A percentile compares a stretch with the other conserved stretches of the same genome.
These are phyloP conservation scores for Mimosa bimucronata DNA, from an alignment of 306 rosid genomes.

Conservation along the genomic window DNA sequence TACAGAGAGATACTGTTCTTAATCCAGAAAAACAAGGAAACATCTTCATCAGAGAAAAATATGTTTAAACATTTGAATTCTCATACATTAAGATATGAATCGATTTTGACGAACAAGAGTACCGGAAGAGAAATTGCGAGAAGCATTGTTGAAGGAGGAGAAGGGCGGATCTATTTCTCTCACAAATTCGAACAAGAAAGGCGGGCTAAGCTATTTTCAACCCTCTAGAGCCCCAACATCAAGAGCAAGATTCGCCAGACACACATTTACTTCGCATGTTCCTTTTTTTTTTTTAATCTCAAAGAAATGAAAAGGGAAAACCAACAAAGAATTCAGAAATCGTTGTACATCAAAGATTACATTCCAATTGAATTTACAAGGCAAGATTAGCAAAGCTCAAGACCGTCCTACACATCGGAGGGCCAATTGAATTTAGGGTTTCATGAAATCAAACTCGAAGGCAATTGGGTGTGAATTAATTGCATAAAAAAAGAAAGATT, in stretches of 20 bases:
- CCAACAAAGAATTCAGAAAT: slow-evolving; percentile 1
- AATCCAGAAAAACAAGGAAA: neutral
- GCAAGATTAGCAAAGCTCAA: neutral
- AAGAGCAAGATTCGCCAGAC: slow-evolving; percentile 23
- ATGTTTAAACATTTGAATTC: neutral
- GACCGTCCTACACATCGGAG: neutral
- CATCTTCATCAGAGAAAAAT: neutral
- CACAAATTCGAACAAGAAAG: slow-evolving; percentile 23
- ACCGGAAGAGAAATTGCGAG: slow-evolving; percentile 27
- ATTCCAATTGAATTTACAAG: neutral
- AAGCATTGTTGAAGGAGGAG: slow-evolving; percentile 4
- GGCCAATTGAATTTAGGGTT: slow-evolving; percentile 26
- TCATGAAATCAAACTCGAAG: slow-evolving; percentile 20
- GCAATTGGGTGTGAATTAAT: slow-evolving; percentile 16
- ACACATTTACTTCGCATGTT: slow-evolving; percentile 5
- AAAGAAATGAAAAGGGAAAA: neutral
- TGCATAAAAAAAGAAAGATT: slow-evolving; percentile 8
- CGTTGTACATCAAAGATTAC: slow-evolving; percentile 42
- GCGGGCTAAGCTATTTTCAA: slow-evolving; percentile 9
- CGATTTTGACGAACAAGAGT: neutral
- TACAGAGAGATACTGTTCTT: neutral
- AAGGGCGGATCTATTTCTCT: slow-evolving; percentile 1
- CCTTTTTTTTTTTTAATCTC: neutral
- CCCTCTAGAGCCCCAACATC: neutral
- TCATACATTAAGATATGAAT: too few relatives aligned